Conservation (phyloP, 768 basidiomycete species). For the Kwoniella heveanensis region DNA sequence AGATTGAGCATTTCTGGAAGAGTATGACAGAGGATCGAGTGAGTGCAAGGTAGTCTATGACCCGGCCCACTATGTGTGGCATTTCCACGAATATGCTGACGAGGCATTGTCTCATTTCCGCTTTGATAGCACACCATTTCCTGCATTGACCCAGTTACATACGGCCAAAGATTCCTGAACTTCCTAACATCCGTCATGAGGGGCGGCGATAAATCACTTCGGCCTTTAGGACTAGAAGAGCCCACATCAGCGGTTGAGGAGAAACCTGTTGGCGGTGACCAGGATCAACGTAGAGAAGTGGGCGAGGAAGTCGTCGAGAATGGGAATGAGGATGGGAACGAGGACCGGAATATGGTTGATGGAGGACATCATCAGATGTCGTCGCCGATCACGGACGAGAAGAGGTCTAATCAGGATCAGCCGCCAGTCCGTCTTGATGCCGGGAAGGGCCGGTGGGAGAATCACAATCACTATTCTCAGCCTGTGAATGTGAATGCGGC, state of each 20-base stretch:
- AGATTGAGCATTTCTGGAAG: conserved; percentile 88
- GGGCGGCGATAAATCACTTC: conserved; percentile 41
- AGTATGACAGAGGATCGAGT: conserved; percentile 83
- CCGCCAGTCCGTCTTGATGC: not conserved
- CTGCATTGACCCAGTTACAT: conserved; percentile 83
- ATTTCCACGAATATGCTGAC: no score
- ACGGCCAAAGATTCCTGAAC: conserved; percentile 75
- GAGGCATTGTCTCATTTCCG: not conserved
- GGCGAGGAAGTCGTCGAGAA: not conserved
- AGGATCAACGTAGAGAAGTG: not conserved
- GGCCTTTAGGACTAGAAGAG: conserved; percentile 38
- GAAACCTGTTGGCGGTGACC: not conserved
- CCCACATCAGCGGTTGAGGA: not conserved
- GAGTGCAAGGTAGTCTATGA: conserved; percentile 57
- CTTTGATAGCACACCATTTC: conserved; percentile 82
- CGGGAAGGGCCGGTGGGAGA: not conserved
- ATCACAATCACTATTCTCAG: not conserved
- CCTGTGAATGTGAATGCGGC: no score
- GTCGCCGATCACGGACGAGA: not conserved
- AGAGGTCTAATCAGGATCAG: not conserved
- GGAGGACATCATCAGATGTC: not conserved
- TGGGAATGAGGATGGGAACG: not conserved
- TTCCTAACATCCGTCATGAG: conserved; percentile 56
- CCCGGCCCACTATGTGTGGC: no score
- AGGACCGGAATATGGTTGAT: not conserved